phyloP scores from a whole-genome alignment of 139 green algal genomes.

The Haematococcus lacustris region DNA sequence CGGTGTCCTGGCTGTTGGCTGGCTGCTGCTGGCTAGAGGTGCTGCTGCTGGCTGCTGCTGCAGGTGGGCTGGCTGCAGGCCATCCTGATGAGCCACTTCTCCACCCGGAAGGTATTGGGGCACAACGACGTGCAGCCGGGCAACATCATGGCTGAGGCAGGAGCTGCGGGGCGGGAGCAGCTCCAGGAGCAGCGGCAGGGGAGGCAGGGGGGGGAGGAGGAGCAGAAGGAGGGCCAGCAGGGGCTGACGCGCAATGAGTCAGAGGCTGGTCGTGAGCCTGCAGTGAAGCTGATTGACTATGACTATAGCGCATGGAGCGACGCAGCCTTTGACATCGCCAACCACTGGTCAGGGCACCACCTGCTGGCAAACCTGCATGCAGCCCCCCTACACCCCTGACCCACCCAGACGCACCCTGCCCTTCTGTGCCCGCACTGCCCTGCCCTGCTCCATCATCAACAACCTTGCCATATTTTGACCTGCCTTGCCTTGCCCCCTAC shows the following conservation, averaged over 20 bases:
- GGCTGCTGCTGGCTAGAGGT: too few relatives aligned
- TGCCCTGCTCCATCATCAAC: not conserved
- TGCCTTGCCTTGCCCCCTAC: not conserved
- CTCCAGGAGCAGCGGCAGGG: not conserved
- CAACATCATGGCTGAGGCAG: conserved; percentile 49
- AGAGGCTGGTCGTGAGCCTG: not conserved
- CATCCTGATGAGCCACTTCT: too few relatives aligned
- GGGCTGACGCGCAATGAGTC: not conserved
- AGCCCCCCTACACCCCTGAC: not conserved
- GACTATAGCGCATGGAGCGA: conserved; percentile 46
- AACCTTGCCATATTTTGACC: not conserved
- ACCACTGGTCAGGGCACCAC: conserved; percentile 49
- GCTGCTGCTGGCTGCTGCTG: too few relatives aligned
- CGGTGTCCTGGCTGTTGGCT: conserved; percentile 11
- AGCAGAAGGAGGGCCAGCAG: not conserved
- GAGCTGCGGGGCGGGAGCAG: not conserved
- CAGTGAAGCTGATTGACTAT: conserved; percentile 63
- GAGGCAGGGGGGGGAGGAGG: not conserved
- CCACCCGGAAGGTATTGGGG: too few relatives aligned
- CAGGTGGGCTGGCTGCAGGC: too few relatives aligned
- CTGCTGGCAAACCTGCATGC: not conserved
- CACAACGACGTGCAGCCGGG: conserved; percentile 72
- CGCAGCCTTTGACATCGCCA: conserved; percentile 61
- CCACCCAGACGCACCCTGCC: not conserved
- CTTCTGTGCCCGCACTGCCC: not conserved